phyloP scores from a whole-genome alignment of 305 asterid genomes.

The Fraxinus greggii region DNA sequence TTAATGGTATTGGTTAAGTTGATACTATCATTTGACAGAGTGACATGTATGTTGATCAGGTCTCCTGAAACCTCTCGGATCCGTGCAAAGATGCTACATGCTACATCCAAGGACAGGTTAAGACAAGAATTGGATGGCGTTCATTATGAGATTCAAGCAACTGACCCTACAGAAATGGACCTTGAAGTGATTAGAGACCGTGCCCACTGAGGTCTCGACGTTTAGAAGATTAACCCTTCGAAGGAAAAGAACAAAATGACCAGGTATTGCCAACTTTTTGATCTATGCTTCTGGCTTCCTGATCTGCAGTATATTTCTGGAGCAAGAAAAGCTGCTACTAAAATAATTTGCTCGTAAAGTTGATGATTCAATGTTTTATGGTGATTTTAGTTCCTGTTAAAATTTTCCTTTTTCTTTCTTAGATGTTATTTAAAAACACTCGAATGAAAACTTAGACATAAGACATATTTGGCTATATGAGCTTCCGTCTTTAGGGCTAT shows the following conservation, averaged over 20 bases:
- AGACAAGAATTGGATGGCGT: conserved; percentile 32
- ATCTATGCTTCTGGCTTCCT: background rate
- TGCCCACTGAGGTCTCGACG: conserved; percentile 23
- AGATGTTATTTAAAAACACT: background rate
- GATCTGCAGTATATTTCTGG: background rate
- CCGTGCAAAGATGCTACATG: conserved; percentile 42
- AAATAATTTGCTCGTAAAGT: background rate
- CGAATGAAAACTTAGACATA: background rate
- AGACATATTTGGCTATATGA: background rate
- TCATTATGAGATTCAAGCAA: conserved; percentile 43
- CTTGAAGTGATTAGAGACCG: conserved; percentile 41
- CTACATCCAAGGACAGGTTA: conserved; percentile 35
- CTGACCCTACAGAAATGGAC: conserved; percentile 40
- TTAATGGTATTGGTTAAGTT: background rate
- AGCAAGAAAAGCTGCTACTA: background rate
- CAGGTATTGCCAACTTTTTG: background rate
- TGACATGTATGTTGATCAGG: conserved; percentile 26
- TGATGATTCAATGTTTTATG: background rate
- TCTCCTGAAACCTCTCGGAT: conserved; percentile 37
- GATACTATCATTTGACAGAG: background rate
- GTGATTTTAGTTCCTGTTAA: background rate
- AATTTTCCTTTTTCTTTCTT: background rate
- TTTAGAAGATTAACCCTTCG: background rate
- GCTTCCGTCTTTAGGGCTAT: background rate
- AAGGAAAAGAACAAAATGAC: background rate